Evolutionary conservation across 495 filamentous ascomycete genomes (phyloP).

Genomic region (Penicillium argentinense): DNA sequence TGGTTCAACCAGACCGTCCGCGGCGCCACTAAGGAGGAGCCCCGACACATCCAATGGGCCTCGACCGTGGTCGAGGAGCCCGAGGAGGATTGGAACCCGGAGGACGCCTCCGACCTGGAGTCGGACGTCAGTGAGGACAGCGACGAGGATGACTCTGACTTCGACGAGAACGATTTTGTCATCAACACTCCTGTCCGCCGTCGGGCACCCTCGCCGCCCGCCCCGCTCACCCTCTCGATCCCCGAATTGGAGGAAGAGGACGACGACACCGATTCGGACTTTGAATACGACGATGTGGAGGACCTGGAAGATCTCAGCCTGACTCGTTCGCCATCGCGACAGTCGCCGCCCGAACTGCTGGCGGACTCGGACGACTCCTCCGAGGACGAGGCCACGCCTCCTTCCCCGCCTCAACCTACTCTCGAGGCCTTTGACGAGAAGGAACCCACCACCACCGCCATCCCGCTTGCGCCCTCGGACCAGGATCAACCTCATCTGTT

Average conservation of each 20-base stretch:
- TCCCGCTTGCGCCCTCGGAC: constrained; percentile 40
- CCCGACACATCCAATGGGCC: constrained; percentile 84
- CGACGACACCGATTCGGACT: constrained; percentile 50
- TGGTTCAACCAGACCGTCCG: constrained; percentile 97
- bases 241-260: constrained; percentile 51
- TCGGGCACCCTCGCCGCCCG: constrained; percentile 39
- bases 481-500: constrained; percentile 51
- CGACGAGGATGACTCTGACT: constrained; percentile 55
- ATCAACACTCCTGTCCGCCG: constrained; percentile 38
- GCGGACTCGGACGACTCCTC: constrained; percentile 67
- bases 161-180: constrained; percentile 50
- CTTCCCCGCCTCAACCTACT: constrained; percentile 71
- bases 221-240: constrained; percentile 33
- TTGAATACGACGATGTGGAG: constrained; percentile 67
- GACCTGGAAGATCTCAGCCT: constrained; percentile 66
- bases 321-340: constrained; percentile 69
- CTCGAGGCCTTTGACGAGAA: constrained; percentile 73
- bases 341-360: constrained; percentile 76
- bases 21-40: constrained; percentile 62
- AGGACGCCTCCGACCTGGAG: constrained; percentile 56
- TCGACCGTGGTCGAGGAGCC: constrained; percentile 73
- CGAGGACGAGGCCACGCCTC: constrained; percentile 74
- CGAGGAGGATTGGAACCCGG: constrained; percentile 68
- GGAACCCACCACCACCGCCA: constrained; percentile 53
- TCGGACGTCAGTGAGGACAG: constrained; percentile 61